Evolutionary conservation across 345 rosid species (phyloP), one percentile per base, ranked within the genome.

Genomic region (Ailanthus altissimus): DNA sequence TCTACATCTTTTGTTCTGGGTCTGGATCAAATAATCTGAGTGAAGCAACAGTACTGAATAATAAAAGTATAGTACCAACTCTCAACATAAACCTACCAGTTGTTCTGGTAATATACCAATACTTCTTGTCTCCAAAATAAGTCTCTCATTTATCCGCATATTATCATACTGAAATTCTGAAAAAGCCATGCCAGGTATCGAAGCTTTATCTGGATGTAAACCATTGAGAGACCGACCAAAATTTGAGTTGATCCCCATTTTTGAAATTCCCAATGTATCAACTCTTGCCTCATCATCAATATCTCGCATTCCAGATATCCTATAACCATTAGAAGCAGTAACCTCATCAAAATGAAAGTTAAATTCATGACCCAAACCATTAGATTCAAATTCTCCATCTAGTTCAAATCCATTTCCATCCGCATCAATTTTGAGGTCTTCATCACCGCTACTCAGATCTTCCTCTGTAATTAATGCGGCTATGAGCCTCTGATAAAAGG

Each of bases 381-480:
- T 88, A 79, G 89, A 86, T 79, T 87, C 94, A 77, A 83, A 79
- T 70, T 87, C 95, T 73, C 79, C 86, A 77, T 94, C 90, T 72
- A 81, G 83, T 74, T 81, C 89, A 77, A 84, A 82, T 78, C 85
- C 90, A 70, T 84, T 78, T 82, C 87, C 93, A 86, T 85, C 83
- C 46, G 75, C 81, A 87, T 89, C 90, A 78, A 46, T 80, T 50
- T 80, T 79, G 59, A 82, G 76, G 81, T 90, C 94, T 73, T 82
- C 91, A 81, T 77, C 81, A 77, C 70, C 92, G 75, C 69, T 64
- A 67, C 72, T 70, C 81, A 72, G 75, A 67, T 89, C 89, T 65
- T 91, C 98, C 84, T 92, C 98, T 6, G 97, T 79, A 77, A 94
- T 88, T 77, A 96, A 79, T 81, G 98, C 95, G 56, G 98, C 94